Evolutionary conservation across 2,329 filamentous ascomycete species (phyloP), one percentile per base, ranked within the genome.

Genomic region (Clarireedia paspali): DNA sequence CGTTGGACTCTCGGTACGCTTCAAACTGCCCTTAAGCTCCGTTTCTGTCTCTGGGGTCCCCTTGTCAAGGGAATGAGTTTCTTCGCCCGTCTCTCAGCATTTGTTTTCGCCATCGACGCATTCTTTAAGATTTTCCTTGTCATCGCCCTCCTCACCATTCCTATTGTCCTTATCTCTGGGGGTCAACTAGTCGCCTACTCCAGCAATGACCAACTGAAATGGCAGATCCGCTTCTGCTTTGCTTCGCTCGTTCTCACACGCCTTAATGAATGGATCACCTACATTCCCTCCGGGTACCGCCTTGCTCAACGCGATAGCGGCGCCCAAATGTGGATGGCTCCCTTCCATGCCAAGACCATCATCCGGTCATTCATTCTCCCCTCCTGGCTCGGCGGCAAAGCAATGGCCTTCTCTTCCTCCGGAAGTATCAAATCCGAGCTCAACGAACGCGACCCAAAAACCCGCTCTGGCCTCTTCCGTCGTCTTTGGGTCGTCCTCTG

Each of bases 291-390:
- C 1, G 80, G 81, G 20, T 83, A 83, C 63, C 76, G 81, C 65
- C 79, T 78, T 10, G 80, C 79, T 4, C 79, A 82, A 66, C 74
- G 80, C 53, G 79, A 79, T 40, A 74, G 75, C 2, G 73, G 79
- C 4, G 78, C 78, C 59, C 77, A 82, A 67, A 71, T 84, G 27
- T 84, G 81, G 80, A 84, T 84, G 80, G 75, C 80, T 6, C 80
- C 81, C 0, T 84, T 82, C 67, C 79, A 82, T 58, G 78, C 79
- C 0, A 71, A 82, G 10, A 79, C 77, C 62, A 76, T 84, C 53
- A 68, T 83, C 51, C 79, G 79, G 2, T 75, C 80, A 1, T 84
- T 84, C 63, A 62, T 83, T 14, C 71, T 84, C 2, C 81, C 81
- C 26, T 75, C 66, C 6, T 83, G 80, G 80, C 75, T 84, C 15